Conservation (phyloP, 2,329 filamentous ascomycete genomes). For the Cladosporium cucumerinum region DNA sequence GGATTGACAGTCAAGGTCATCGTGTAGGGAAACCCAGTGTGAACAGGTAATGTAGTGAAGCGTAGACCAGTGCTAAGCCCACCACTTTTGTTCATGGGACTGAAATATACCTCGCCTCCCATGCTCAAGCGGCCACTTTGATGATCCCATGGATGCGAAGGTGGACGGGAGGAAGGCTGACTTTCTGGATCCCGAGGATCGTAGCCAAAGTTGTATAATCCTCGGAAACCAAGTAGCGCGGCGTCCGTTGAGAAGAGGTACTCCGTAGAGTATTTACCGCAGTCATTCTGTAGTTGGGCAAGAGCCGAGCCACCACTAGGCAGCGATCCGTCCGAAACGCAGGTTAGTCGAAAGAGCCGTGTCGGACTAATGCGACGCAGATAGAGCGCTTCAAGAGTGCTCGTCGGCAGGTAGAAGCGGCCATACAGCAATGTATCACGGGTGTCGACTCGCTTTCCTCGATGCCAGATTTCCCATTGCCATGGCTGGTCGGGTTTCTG, state of each 20-base stretch:
- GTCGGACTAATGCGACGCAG: conserved; percentile 73
- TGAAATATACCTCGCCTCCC: conserved; percentile 93
- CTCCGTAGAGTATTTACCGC: conserved; percentile 82
- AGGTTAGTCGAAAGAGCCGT: conserved; percentile 75
- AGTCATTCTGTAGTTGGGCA: conserved; percentile 74
- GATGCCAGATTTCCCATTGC: conserved; percentile 55
- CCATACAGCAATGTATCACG: conserved; percentile 68
- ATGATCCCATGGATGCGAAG: conserved; percentile 48
- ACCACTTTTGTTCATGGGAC: conserved; percentile 87
- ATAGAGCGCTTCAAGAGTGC: conserved; percentile 81
- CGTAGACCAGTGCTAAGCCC: conserved; percentile 84
- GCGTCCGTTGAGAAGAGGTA: conserved; percentile 91
- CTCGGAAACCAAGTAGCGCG: conserved; percentile 78
- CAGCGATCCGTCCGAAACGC: conserved; percentile 68
- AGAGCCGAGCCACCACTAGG: conserved; percentile 74
- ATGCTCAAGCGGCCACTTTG: conserved; percentile 82
- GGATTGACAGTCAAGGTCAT: conserved; percentile 92
- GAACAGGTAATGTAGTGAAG: conserved; percentile 80
- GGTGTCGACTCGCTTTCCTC: conserved; percentile 46
- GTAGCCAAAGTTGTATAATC: conserved; percentile 89
- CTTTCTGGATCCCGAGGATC: conserved; percentile 50
- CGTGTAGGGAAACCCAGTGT: conserved; percentile 83
- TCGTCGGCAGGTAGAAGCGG: conserved; percentile 76
- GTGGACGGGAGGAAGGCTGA: conserved; percentile 22
- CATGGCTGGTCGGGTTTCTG: conserved; percentile 49